phyloP scores from a whole-genome alignment of 345 rosid genomes.

The Corymbia maculata region DNA sequence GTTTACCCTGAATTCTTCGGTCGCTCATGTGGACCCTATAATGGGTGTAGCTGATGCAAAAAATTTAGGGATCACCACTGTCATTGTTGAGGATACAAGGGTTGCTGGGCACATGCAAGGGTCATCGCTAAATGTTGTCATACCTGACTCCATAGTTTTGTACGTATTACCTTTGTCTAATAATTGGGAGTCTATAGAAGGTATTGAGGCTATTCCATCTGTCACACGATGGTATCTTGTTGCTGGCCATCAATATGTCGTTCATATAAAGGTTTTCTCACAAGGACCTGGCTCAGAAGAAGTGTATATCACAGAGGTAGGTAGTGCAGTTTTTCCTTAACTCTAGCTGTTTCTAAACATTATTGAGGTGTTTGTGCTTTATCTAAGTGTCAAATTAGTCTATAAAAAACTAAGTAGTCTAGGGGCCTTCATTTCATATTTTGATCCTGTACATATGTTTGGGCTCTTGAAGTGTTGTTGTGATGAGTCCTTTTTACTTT shows the following conservation, averaged over 20 bases:
- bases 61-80: constrained; percentile 62
- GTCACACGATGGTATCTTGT: constrained; percentile 66
- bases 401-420: background rate
- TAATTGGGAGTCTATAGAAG: constrained; percentile 48
- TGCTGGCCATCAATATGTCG: constrained; percentile 55
- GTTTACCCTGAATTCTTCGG: constrained; percentile 61
- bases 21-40: constrained; percentile 60
- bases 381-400: background rate
- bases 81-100: constrained; percentile 79
- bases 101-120: constrained; percentile 82
- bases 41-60: constrained; percentile 49
- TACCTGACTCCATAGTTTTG: constrained; percentile 55
- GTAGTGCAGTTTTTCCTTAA: background rate
- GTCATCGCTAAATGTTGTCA: constrained; percentile 74
- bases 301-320: constrained; percentile 83
- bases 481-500: background rate
- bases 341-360: background rate
- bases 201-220: constrained; percentile 43
- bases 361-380: background rate
- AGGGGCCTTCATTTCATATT: background rate
- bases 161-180: constrained; percentile 46
- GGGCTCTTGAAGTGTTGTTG: background rate
- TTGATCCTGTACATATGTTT: background rate
- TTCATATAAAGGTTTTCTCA: constrained; percentile 67
- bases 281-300: constrained; percentile 56